Conservation (phyloP, 164 flowering plant species). For the Houttuynia cordata region DNA sequence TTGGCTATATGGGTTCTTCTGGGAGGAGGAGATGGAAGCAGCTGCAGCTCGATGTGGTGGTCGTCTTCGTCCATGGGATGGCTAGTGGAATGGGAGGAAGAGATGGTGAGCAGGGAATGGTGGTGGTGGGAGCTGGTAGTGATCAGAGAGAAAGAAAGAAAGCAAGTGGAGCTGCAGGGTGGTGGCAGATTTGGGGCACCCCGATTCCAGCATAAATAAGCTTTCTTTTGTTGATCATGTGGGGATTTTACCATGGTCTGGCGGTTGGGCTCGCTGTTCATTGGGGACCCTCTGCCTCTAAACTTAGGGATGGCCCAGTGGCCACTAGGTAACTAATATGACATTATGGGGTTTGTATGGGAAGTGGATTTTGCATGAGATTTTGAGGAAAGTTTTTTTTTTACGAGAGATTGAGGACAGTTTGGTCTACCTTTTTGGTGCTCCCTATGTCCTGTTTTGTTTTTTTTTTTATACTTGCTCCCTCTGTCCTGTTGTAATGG, state of each 20-base stretch:
- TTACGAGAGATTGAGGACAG: too few relatives aligned
- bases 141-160: too few relatives aligned
- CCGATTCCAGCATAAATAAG: background rate
- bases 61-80: constrained; percentile 35
- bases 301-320: constrained; percentile 1
- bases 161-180: constrained; percentile 18
- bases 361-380: background rate
- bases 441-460: too few relatives aligned
- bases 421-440: too few relatives aligned
- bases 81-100: constrained; percentile 1
- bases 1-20: constrained; percentile 3
- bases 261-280: background rate
- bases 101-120: background rate
- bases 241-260: background rate
- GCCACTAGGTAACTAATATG: too few relatives aligned
- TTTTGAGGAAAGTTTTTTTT: too few relatives aligned
- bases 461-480: too few relatives aligned
- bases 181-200: background rate
- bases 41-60: constrained; percentile 44
- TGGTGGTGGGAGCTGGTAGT: constrained; percentile 1
- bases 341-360: too few relatives aligned
- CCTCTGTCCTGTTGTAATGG: too few relatives aligned
- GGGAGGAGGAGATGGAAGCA: constrained; percentile 40
- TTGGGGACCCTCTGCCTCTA: background rate
- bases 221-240: background rate